Evolutionary conservation across 768 basidiomycete genomes (phyloP), one percentile per base, ranked within the genome.

Genomic region (Trichaptum fuscoviolaceum): DNA sequence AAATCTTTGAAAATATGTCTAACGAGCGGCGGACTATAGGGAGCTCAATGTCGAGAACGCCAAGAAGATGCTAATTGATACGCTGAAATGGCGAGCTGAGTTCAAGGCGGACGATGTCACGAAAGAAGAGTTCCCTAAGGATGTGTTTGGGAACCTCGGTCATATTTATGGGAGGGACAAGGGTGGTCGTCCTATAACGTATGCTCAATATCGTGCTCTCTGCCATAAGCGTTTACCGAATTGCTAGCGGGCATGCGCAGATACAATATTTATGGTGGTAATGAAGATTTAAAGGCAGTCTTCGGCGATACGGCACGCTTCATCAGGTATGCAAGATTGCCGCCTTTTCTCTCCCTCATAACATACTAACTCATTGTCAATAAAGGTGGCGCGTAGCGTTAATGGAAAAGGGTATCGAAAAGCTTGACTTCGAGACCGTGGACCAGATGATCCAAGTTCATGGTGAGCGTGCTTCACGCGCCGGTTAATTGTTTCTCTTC

Each of bases 191-290:
- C 92, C 92, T 2, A 83, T 94, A 18, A 79, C 84, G 90, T 92
- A 75, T 64, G 85, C 79, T n/a, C 42, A 36, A 6, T 27, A 60
- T 30, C n/a, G 24, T 34, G 17, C 63, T 30, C 20, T 64, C 63
- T n/a, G 52, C 20, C 9, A 25, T 58, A 27, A 12, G n/a, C 24
- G 24, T 57, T 5, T 57, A 34, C 59, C 23, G 23, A 18, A 61
- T 12, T 17, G 23, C 23, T 12, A 63, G 9, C 42, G 65, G 30
- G 35, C 34, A 30, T 26, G 23, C 25, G 35, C 63, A 92, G 90
- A 0, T 93, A 93, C 72, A 94, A 93, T 73, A 73, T 93, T 6
- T 94, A 93, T 68, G 92, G 92, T 25, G 89, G 82, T 15, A 84
- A 85, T 67, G 77, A 85, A 60, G 84, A 93, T 71, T 73, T 88